phyloP scores from a whole-genome alignment of 768 basidiomycete species.

The Auricularia sp. region DNA sequence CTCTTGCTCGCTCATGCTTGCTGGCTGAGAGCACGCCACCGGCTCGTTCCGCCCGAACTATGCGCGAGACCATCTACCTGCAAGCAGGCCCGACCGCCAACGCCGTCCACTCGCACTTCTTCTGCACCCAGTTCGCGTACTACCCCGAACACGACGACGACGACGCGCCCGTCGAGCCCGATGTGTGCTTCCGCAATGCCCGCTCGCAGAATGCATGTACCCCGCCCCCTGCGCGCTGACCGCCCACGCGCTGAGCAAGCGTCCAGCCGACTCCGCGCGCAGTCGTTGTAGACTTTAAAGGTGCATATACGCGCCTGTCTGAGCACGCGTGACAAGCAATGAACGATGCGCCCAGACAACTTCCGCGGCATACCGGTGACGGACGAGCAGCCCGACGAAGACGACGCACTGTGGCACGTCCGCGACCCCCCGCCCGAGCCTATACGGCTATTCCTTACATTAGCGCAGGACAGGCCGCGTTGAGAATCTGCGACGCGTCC shows the following conservation, averaged over 20 bases:
- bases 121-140: conserved; percentile 73
- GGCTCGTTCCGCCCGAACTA: conserved; percentile 16
- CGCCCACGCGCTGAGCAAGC: not conserved
- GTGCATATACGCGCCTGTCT: not conserved
- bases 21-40: not conserved
- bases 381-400: not conserved
- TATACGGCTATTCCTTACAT: not conserved
- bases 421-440: not conserved
- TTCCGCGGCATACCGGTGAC: not conserved
- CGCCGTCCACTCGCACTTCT: conserved; percentile 66
- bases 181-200: conserved; percentile 50
- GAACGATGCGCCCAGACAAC: not conserved
- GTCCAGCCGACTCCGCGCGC: not conserved
- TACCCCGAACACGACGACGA: conserved; percentile 25
- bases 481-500: not conserved
- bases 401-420: not conserved
- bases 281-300: not conserved
- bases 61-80: conserved; percentile 73
- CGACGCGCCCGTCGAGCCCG: conserved; percentile 36
- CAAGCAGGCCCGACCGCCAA: conserved; percentile 64
- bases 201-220: not conserved
- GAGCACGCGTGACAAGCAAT: not conserved
- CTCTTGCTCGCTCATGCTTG: not conserved
- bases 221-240: not conserved
- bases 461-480: not conserved